These are phyloP conservation scores for Carnegiea gigantea DNA, from an alignment of 179 eudicot species.

Conservation along the genomic window DNA sequence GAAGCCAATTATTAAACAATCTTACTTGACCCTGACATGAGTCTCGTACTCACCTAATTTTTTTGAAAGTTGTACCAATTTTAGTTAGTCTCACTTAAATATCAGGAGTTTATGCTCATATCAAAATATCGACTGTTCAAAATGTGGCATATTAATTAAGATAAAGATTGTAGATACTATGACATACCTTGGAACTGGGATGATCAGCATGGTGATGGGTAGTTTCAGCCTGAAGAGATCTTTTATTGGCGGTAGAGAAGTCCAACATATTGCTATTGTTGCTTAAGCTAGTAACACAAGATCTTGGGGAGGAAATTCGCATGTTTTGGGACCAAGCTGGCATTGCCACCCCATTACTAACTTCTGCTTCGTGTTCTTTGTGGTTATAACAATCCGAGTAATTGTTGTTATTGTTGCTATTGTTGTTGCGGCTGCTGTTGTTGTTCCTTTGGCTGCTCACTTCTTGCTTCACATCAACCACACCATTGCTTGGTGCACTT, in stretches of 20 bases:
- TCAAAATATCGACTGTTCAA: too few species aligned
- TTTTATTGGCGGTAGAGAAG: conserved; percentile 47
- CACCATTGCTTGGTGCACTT: conserved; percentile 24
- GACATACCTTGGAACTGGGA: conserved; percentile 58
- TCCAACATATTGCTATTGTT: conserved; percentile 45
- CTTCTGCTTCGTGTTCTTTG: conserved; percentile 38
- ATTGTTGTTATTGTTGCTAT: neutral
- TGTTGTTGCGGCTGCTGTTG: neutral
- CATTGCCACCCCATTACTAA: conserved; percentile 33
- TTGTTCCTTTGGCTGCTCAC: conserved; percentile 26
- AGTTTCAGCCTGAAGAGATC: conserved; percentile 25
- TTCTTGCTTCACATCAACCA: conserved; percentile 46
- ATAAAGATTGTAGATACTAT: too few species aligned
- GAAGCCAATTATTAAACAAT: too few species aligned
- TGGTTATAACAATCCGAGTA: conserved; percentile 34
- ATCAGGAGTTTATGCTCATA: too few species aligned
- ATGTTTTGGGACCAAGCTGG: conserved; percentile 12
- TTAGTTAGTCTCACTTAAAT: too few species aligned
- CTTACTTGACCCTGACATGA: too few species aligned
- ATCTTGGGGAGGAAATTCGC: conserved; percentile 61
- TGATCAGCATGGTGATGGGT: conserved; percentile 41
- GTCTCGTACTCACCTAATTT: too few species aligned
- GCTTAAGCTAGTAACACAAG: conserved; percentile 51
- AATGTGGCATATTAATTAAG: too few species aligned
- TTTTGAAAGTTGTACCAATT: too few species aligned